Base-by-base conservation (phyloP, 257 asterid species). In the Anisodus acutangulus region DNA sequence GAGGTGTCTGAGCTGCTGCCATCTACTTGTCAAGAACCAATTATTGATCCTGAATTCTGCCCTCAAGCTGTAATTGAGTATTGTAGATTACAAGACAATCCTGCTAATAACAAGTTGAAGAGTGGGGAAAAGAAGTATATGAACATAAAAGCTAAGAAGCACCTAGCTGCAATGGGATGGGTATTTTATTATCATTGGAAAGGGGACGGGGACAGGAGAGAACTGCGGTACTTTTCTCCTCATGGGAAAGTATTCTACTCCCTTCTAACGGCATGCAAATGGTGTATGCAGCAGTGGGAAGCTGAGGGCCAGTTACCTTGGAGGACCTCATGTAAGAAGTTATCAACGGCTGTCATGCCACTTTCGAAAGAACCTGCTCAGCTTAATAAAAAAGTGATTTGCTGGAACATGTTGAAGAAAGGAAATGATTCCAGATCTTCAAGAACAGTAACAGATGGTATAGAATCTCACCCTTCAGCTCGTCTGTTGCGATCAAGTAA, bases 81-180 rank as follows among this genome's bases (percentile, higher is more conserved):
- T 83, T 84, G 47, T 78, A 11, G 41, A 19, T 74, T 12, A 49
- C 60, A n/a, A 11, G 62, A 7, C 15, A 26, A 62, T 60, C 55
- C 63, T n/a, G 11, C 67, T 22, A 45, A 68, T 45, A 31, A 72
- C 45, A 68, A 54, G 15, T 26, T 79, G 26, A 83, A 66, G 84
- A 26, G 31, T 81, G 74, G 6, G 26, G 13, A 13, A 78, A 78
- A 53, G 81, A 53, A 31, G 13, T 2, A 53, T 78, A 13, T 53
- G 47, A 53, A 10, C 47, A 35, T 53, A n/a, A 86, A 88, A 87
- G 95, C 91, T 63, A 93, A 85, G 87, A 86, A 87, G 84, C 97
- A 93, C 87, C 88, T 93, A 83, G 62, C 86, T 85, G 87, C 90
- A 26, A 63, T 83, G 12, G 95, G 92, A 5, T 93, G 97, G 97